These are phyloP conservation scores for Garcia nutans DNA, from an alignment of 345 rosid genomes.

Conservation along the genomic window DNA sequence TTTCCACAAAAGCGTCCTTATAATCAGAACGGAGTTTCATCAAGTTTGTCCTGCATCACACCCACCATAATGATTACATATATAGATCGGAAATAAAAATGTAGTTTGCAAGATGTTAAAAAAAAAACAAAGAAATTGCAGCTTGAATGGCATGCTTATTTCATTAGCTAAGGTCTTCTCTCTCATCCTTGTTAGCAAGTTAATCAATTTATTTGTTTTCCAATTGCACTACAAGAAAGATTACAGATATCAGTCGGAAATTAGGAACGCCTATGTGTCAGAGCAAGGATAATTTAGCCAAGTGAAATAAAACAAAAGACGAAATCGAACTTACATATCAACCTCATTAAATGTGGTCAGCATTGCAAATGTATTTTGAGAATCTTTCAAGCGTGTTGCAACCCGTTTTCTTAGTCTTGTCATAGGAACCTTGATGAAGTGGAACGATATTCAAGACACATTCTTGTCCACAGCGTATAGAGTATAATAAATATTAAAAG, in stretches of 20 bases:
- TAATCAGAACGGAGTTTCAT: slow-evolving; percentile 96
- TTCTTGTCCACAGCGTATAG: slow-evolving; percentile 10
- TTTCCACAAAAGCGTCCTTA: slow-evolving; percentile 92
- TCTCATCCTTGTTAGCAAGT: not conserved
- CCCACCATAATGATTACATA: not conserved
- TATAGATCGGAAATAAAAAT: not conserved
- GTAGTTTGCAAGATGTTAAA: not conserved
- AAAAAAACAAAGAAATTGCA: not conserved
- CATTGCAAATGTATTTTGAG: slow-evolving; percentile 95
- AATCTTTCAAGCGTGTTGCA: slow-evolving; percentile 91
- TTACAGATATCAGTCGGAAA: not conserved
- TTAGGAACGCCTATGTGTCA: not conserved
- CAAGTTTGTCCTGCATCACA: slow-evolving; percentile 76
- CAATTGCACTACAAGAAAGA: not conserved
- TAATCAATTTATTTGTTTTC: not conserved
- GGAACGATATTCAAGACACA: not conserved
- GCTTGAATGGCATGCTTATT: not conserved
- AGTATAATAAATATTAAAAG: not conserved
- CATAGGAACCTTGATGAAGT: slow-evolving; percentile 79
- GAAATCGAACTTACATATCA: slow-evolving; percentile 64
- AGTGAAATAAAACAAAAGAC: not conserved
- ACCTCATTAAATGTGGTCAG: slow-evolving; percentile 97
- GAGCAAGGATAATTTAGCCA: not conserved
- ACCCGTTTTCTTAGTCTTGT: slow-evolving; percentile 96
- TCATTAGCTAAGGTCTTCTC: not conserved